Evolutionary conservation across 495 filamentous ascomycete genomes (phyloP).

Genomic region (Neurospora sp.): DNA sequence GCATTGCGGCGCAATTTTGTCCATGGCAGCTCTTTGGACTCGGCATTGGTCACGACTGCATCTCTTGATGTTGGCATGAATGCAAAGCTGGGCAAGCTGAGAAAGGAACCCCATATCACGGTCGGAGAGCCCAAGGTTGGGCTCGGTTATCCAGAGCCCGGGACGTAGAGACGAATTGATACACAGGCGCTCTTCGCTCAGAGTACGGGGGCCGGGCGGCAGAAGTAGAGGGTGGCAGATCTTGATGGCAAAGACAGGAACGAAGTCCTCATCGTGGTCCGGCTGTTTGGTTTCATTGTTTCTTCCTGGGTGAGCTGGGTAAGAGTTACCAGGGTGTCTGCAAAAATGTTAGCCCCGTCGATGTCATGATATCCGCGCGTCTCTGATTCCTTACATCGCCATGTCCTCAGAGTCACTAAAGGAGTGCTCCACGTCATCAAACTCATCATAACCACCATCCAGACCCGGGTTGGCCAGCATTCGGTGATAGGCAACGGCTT

Average conservation of each 20-base stretch:
- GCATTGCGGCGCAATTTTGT: too few species aligned
- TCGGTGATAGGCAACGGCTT: background rate
- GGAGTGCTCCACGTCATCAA: background rate
- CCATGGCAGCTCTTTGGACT: too few species aligned
- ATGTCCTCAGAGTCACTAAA: background rate
- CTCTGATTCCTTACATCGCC: background rate
- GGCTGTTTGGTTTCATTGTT: too few species aligned
- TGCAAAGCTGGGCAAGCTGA: too few species aligned
- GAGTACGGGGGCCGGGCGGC: too few species aligned
- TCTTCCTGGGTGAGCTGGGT: too few species aligned
- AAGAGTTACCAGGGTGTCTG: too few species aligned
- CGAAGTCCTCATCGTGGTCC: rapidly evolving
- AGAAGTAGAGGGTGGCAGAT: too few species aligned
- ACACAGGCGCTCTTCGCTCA: background rate
- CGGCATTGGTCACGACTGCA: too few species aligned
- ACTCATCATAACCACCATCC: background rate
- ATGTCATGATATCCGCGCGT: background rate
- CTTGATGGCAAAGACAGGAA: too few species aligned
- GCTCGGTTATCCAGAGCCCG: background rate
- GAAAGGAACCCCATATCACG: background rate
- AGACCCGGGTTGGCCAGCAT: background rate
- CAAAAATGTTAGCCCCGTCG: background rate
- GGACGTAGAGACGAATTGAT: background rate
- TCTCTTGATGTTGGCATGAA: too few species aligned
- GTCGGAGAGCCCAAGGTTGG: background rate